These are phyloP conservation scores for Candida pseudofarinosa DNA, from an alignment of 805 yeast genomes.

Conservation along the genomic window DNA sequence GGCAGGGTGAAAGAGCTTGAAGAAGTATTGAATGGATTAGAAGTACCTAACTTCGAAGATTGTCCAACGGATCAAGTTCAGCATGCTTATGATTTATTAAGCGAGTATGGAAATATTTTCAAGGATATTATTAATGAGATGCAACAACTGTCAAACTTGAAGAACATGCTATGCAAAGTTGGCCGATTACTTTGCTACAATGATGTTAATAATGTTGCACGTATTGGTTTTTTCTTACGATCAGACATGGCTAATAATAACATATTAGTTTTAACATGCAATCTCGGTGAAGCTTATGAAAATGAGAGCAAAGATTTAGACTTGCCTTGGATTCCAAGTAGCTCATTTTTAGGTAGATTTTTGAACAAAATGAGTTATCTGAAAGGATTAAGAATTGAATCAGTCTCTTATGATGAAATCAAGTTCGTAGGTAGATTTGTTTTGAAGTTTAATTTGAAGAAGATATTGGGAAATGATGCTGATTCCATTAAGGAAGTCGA, in stretches of 20 bases:
- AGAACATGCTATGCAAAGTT: slow-evolving; percentile 39
- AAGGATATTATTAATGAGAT: slow-evolving; percentile 45
- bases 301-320: slow-evolving; percentile 16
- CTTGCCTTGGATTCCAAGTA: slow-evolving; percentile 37
- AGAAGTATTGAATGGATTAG: slow-evolving; percentile 37
- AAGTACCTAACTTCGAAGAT: slow-evolving; percentile 32
- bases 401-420: slow-evolving; percentile 38
- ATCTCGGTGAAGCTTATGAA: slow-evolving; percentile 35
- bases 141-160: slow-evolving; percentile 44
- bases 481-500: slow-evolving; percentile 33
- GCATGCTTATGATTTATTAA: slow-evolving; percentile 40
- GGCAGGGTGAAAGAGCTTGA: slow-evolving; percentile 54
- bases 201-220: slow-evolving; percentile 38
- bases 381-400: slow-evolving; percentile 31
- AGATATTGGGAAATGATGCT: slow-evolving; percentile 31
- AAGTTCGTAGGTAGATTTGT: slow-evolving; percentile 41
- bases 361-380: slow-evolving; percentile 32
- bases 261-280: slow-evolving; percentile 42
- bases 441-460: slow-evolving; percentile 28
- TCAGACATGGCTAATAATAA: slow-evolving; percentile 27
- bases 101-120: slow-evolving; percentile 43
- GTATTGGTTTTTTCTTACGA: slow-evolving; percentile 55
- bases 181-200: slow-evolving; percentile 62
- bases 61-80: slow-evolving; percentile 41
- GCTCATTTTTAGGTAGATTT: slow-evolving; percentile 28